Percentiles rank a stretch among this genome's conserved stretches.
Evolutionary conservation across 371 early-diverging fungal genomes (phyloP).

Genomic region (Cladochytrium tenue): DNA sequence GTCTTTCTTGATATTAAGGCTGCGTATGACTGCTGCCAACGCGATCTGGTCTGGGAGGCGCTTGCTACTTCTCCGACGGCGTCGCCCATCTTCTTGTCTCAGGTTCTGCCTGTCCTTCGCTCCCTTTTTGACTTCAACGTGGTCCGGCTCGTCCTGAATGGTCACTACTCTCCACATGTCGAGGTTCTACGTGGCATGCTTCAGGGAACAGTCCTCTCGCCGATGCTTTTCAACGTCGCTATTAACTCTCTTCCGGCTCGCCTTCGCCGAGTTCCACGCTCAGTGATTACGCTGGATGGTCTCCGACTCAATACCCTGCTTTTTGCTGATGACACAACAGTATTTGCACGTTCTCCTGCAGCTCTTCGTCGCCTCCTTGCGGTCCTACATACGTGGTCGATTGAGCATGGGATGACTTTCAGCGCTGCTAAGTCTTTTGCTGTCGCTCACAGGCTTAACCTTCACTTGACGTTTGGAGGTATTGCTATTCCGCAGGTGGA

Average conservation of each 20-base stretch:
- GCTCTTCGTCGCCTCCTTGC: slow-evolving; percentile 5
- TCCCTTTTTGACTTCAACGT: slow-evolving; percentile 7
- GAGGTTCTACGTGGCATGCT: slow-evolving; percentile 1
- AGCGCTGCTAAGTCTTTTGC: background rate
- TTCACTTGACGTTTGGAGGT: background rate
- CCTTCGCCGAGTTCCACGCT: background rate
- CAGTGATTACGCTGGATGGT: background rate
- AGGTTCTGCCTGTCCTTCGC: slow-evolving; percentile 8
- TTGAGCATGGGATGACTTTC: slow-evolving; percentile 1
- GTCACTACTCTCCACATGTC: background rate
- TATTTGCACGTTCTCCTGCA: background rate
- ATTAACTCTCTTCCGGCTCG: slow-evolving; percentile 16
- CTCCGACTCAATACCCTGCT: slow-evolving; percentile 10
- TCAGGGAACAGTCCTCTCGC: slow-evolving; percentile 20
- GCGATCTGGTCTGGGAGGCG: slow-evolving; percentile 5
- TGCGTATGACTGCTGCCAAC: slow-evolving; percentile 16
- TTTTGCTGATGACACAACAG: slow-evolving; percentile 16
- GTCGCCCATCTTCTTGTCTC: background rate
- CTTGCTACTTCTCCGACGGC: background rate
- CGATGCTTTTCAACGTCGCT: slow-evolving; percentile 16
- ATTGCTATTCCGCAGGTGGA: background rate
- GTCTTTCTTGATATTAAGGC: slow-evolving; percentile 15
- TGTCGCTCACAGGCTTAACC: background rate
- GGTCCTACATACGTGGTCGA: background rate
- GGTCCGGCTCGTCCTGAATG: slow-evolving; percentile 2